Evolutionary conservation across 768 basidiomycete species (phyloP).

Genomic region (Lanmaoa rubissima): DNA sequence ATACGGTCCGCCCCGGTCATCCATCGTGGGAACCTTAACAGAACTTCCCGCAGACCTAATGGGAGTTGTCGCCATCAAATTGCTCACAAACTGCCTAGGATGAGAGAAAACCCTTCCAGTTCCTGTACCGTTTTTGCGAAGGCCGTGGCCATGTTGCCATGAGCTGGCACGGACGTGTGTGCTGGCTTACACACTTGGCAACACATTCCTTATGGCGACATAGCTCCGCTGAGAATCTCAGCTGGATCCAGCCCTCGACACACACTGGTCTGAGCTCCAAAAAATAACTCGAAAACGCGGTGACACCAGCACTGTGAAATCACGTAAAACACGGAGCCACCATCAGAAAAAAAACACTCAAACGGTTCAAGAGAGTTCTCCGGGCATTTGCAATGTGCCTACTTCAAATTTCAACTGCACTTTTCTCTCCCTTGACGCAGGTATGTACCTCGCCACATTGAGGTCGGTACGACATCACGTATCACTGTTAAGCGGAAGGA

Average conservation of each 20-base stretch:
- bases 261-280: neutral
- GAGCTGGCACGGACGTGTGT: slow-evolving; percentile 5
- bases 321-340: neutral
- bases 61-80: neutral
- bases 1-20: slow-evolving; percentile 7
- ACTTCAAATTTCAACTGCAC: neutral
- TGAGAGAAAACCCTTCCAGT: slow-evolving; percentile 16
- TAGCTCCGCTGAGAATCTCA: neutral
- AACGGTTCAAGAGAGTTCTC: neutral
- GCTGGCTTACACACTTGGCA: slow-evolving; percentile 10
- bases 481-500: neutral
- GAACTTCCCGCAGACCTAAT: neutral
- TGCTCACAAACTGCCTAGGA: slow-evolving; percentile 12
- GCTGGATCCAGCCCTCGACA: neutral
- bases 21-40: slow-evolving; percentile 25
- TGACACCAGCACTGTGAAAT: neutral
- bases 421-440: neutral
- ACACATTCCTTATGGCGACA: neutral
- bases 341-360: neutral
- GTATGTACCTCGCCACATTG: neutral
- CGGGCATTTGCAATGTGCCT: too few relatives aligned
- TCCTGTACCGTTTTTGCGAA: neutral
- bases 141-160: slow-evolving; percentile 5
- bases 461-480: neutral
- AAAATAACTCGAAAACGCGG: neutral